Base-by-base conservation (phyloP, 768 basidiomycete species). In the Boletus reticuloceps region DNA sequence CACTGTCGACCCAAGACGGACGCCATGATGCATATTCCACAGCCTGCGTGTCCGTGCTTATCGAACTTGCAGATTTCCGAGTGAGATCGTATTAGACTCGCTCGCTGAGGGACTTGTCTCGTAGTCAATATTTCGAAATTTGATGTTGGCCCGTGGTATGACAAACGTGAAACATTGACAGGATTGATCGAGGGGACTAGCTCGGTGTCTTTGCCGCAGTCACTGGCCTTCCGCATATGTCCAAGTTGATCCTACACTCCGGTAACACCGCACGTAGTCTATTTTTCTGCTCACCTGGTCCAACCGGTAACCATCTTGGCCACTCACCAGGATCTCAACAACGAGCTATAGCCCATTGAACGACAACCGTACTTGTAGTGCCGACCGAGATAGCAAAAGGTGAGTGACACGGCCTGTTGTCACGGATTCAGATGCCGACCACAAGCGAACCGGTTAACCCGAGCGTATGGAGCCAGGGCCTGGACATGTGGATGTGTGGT, bases 81-180 rank as follows among this genome's bases (percentile, higher is more conserved):
- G 17, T 17, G 41, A 53, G 58, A 12, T 44, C 12, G 49, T 40
- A 1, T 37, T 37, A 6, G 49, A 45, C 50, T 12, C 7, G 50
- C 13, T 34, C 10, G 42, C 17, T 53, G 13, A 20, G 29, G 38
- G 38, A 54, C 53, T 51, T 34, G 55, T 27, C 49, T 61, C 46
- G 45, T 44, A 43, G 44, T 32, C 44, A 39, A 29, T 19, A 58
- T 55, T 52, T 57, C 55, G 47, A 59, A 50, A 48, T 55, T 58
- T 47, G n/a, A 57, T 52, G 47, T 51, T 47, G 41, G 47, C 27
- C 43, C 27, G 52, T 25, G 47, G 52, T 50, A 64, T 69, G 69
- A 69, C 59, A 70, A 64, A 66, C 64, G 58, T 77, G 77, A 80
- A 77, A 79, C 78, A 77, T 54, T 50, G 60, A 56, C 65, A 65